Base-by-base conservation (phyloP, 2,329 filamentous ascomycete species). In the Fusarium siculi region DNA sequence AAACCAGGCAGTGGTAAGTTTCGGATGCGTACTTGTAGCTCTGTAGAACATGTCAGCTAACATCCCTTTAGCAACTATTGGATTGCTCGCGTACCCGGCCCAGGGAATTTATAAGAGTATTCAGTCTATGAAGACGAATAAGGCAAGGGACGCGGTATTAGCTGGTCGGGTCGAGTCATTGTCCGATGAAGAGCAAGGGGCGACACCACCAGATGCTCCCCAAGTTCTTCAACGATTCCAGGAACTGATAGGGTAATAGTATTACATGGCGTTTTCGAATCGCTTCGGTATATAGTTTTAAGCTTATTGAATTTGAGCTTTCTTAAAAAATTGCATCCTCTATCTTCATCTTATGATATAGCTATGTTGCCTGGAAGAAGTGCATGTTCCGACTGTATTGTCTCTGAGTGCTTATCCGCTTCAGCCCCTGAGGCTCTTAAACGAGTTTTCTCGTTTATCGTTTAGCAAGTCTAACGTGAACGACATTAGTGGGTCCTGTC, bases 1-100 rank as follows among this genome's bases (percentile, higher is more conserved):
- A 63, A 63, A 12, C 59, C 59, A 8, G 42, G 59, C 14, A 63
- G 59, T n/a, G 59, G 59, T 63, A 46, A n/a, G 53, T 25, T 9
- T 25, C 0, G 0, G 7, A 21, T 9, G 2, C 18, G 1, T 16
- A 2, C 9, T 36, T 1, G 0, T 2, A 2, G 5, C 0, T 9
- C 4, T 4, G n/a, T 23, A 25, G 0, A 1, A 4, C 36, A 5
- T 9, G 25, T 3, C 2, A 8, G 9, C 39, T 62, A 32, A 62
- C 12, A n/a, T 4, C 1, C 3, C 1, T 14, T 23, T 5, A 62
- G 59, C 59, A 15, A 46, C n/a, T 32, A 39, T 62, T 39, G 59
- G 59, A 7, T 3, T 62, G 1, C 30, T 62, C 6, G 59, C 52
- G 1, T 62, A 62, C 9, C 59, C 59, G 0, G 52, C 59, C 7